Percentiles rank a stretch among this genome's conserved stretches.
Conservation (phyloP, 2,329 filamentous ascomycete genomes). For the Colletotrichum nymphaeae region DNA sequence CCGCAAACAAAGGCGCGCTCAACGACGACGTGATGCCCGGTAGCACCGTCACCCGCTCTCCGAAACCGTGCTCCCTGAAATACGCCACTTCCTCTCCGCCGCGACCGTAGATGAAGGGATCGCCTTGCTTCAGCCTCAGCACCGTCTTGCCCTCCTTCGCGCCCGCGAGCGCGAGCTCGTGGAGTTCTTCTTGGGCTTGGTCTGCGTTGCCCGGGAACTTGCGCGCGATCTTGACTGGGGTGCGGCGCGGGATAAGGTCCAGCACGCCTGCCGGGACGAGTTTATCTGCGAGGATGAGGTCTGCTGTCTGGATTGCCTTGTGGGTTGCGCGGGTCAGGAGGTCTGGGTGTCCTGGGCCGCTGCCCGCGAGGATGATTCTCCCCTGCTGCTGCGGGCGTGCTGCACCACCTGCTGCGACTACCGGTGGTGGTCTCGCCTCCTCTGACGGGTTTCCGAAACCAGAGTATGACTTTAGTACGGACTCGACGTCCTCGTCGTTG, state of each 20-base stretch:
- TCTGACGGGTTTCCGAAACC: constrained; percentile 25
- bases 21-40: constrained; percentile 93
- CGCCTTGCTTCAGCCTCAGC: constrained; percentile 92
- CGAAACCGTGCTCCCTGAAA: constrained; percentile 79
- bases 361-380: constrained; percentile 88
- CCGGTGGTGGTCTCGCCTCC: not conserved
- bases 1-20: constrained; percentile 87
- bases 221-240: constrained; percentile 89
- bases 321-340: constrained; percentile 86
- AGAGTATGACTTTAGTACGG: constrained; percentile 80
- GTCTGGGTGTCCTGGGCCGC: constrained; percentile 92
- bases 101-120: constrained; percentile 95
- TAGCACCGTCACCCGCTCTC: constrained; percentile 74
- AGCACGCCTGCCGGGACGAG: constrained; percentile 87
- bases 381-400: constrained; percentile 56
- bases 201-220: constrained; percentile 99
- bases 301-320: constrained; percentile 79
- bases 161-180: constrained; percentile 80
- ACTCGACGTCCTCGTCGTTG: constrained; percentile 81
- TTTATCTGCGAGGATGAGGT: constrained; percentile 87
- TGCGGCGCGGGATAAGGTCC: constrained; percentile 89
- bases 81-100: constrained; percentile 93
- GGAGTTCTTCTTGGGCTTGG: constrained; percentile 88
- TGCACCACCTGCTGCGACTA: not conserved
- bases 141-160: constrained; percentile 78